Conservation (phyloP, 2,329 filamentous ascomycete species). For the Epichloe sibirici region DNA sequence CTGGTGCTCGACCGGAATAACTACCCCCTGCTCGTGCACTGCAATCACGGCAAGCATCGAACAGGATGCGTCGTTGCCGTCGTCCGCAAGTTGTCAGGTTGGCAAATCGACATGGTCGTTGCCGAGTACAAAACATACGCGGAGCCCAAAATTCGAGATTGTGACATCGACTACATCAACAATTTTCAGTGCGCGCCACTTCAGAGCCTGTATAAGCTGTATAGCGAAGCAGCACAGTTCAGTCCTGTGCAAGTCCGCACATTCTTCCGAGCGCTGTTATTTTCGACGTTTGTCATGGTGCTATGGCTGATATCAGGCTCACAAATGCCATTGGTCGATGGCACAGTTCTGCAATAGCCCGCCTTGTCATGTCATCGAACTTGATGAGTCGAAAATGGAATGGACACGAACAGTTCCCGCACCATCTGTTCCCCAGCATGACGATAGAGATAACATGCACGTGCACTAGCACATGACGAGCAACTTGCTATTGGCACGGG, state of each 20-base stretch:
- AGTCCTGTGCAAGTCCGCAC: conserved; percentile 18
- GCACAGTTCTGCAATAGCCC: background rate
- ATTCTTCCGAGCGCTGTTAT: conserved; percentile 31
- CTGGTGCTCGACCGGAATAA: conserved; percentile 61
- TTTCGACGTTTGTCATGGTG: conserved; percentile 28
- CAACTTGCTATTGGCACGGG: background rate
- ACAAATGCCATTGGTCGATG: conserved; percentile 12
- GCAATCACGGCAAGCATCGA: conserved; percentile 89
- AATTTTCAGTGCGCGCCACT: conserved; percentile 34
- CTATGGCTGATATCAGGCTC: conserved; percentile 31
- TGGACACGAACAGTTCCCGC: too few relatives aligned
- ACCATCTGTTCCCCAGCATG: too few relatives aligned
- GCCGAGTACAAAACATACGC: conserved; percentile 63
- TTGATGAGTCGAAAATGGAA: too few relatives aligned
- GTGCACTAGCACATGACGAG: background rate
- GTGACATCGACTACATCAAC: conserved; percentile 46
- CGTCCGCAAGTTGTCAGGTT: conserved; percentile 60
- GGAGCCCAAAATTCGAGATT: conserved; percentile 45
- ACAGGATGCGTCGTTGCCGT: conserved; percentile 82
- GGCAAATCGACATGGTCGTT: conserved; percentile 49
- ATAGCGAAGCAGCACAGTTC: conserved; percentile 7
- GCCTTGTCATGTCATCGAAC: background rate
- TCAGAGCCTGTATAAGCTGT: conserved; percentile 3
- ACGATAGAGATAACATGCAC: background rate
- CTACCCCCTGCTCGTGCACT: conserved; percentile 76